These are phyloP conservation scores for Carallia brachiata DNA, from an alignment of 345 rosid species.

Conservation along the genomic window DNA sequence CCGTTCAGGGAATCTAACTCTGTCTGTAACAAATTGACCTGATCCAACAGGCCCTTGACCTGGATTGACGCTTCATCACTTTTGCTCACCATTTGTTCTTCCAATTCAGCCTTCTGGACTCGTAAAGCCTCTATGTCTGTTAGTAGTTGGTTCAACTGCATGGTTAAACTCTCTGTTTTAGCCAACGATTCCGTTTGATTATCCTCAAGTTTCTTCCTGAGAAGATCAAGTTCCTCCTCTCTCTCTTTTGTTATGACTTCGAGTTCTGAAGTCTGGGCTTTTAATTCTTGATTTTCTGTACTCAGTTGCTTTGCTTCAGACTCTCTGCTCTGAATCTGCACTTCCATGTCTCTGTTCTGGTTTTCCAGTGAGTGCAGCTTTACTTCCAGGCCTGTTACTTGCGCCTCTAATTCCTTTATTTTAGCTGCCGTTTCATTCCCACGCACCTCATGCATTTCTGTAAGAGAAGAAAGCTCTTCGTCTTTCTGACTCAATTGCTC, in stretches of 20 bases:
- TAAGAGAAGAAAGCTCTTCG: constrained; percentile 44
- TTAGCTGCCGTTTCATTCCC: constrained; percentile 44
- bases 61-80: constrained; percentile 3
- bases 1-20: background rate
- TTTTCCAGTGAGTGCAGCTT: constrained; percentile 46
- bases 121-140: constrained; percentile 45
- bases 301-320: constrained; percentile 43
- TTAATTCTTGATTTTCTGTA: constrained; percentile 43
- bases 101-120: constrained; percentile 25
- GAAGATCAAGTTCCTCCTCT: background rate
- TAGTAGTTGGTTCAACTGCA: constrained; percentile 36
- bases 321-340: constrained; percentile 45
- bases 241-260: background rate
- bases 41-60: background rate
- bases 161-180: constrained; percentile 34
- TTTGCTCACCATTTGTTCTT: background rate
- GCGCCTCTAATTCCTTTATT: constrained; percentile 42
- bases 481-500: constrained; percentile 52
- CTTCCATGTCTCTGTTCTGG: constrained; percentile 41
- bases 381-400: constrained; percentile 40
- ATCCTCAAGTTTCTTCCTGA: constrained; percentile 34
- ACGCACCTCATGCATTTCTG: constrained; percentile 53
- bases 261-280: constrained; percentile 20
- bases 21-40: background rate
- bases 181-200: constrained; percentile 44